phyloP scores from a whole-genome alignment of 805 yeast genomes.

The Pichia phayaonensis region DNA sequence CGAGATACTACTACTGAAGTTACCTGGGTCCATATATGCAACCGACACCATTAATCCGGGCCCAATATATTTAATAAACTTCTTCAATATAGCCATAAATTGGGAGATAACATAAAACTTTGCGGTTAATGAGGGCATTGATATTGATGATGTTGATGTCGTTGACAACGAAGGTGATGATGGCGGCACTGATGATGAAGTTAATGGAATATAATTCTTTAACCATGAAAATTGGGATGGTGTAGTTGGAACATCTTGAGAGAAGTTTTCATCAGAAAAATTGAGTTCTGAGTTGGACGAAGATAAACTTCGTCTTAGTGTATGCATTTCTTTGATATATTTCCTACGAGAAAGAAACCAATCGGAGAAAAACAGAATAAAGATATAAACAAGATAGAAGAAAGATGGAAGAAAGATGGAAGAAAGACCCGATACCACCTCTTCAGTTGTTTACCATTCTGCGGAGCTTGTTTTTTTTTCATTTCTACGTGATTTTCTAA shows the following conservation, averaged over 20 bases:
- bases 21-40: conserved; percentile 97
- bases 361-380: too few relatives aligned
- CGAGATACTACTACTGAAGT: conserved; percentile 89
- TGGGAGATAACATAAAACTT: neutral
- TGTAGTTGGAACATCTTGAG: neutral
- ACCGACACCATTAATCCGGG: conserved; percentile 95
- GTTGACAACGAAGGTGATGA: neutral
- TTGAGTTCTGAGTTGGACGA: neutral
- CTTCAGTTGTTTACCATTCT: neutral
- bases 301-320: neutral
- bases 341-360: too few relatives aligned
- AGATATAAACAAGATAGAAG: too few relatives aligned
- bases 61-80: conserved; percentile 53
- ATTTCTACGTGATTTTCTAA: neutral
- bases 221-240: neutral
- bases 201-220: neutral
- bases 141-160: neutral
- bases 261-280: neutral
- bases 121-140: neutral
- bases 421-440: neutral
- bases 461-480: neutral
- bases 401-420: too few relatives aligned
- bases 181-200: neutral
- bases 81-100: conserved; percentile 14
- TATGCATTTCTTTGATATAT: neutral